Evolutionary conservation across 352 stramenopile species (phyloP), one percentile per base, ranked within the genome.

Genomic region (Globisporangium abappressorium): DNA sequence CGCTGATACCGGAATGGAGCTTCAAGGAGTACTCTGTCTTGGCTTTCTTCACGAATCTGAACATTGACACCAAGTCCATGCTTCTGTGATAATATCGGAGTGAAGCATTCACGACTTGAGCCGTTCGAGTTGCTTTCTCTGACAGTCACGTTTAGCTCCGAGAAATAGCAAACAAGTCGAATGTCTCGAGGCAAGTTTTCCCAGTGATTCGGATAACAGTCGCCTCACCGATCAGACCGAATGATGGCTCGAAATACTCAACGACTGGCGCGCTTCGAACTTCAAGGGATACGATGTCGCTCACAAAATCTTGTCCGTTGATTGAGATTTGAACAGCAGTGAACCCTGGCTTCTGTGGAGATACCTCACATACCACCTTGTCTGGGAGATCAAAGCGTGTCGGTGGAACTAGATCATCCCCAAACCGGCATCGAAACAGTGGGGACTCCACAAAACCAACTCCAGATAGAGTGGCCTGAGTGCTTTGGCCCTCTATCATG

Each of bases 251-350:
- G 34, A 57, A 41, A 36, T 68, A 80, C 5, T 78, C 65, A 14
- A 85, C 0, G 65, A 63, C 49, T 59, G 58, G 26, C 65, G 66
- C 5, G 75, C 24, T 0, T 22, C 8, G 30, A 76, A 81, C 20
- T 18, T 8, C 54, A n/a, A 20, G 76, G 43, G 3, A 14, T 2
- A 63, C 9, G 4, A 5, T 30, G n/a, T 75, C 70, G 6, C 57
- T 41, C 7, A 64, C 72, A 41, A 79, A 82, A 41, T 85, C 78
- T 68, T 81, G 76, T 30, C 76, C 73, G 63, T 84, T 82, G 22
- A 73, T 78, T 2, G 76, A 71, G 15, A 85, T 67, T 30, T 61
- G 65, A 12, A 70, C 65, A 53, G 6, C 22, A 1, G 46, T 24
- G 15, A 18, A 2, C 18, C 57, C 57, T n/a, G 57, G 22, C 7